Conservation (phyloP, 164 flowering plant species). For the Annona squamosa region DNA sequence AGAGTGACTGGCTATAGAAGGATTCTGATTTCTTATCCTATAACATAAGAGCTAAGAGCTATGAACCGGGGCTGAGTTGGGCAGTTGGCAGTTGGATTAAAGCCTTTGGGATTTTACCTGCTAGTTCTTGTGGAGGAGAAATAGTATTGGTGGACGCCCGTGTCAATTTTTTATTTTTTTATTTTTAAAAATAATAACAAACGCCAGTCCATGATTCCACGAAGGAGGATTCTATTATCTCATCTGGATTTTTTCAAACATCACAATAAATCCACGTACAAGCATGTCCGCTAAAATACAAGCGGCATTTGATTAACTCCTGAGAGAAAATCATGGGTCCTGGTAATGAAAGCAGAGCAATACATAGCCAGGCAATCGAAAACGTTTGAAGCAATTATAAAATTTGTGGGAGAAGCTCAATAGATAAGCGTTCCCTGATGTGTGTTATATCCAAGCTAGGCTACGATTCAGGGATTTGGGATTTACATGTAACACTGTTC, state of each 20-base stretch:
- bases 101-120: no score
- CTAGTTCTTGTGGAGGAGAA: no score
- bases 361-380: neutral
- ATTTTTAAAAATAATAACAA: no score
- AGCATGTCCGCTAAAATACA: neutral
- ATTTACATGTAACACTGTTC: neutral
- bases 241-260: neutral
- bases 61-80: no score
- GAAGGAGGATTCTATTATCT: neutral
- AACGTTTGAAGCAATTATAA: neutral
- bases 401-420: constrained; percentile 1
- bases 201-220: no score
- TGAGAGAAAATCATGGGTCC: neutral
- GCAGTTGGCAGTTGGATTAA: no score
- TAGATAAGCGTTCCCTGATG: neutral
- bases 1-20: no score
- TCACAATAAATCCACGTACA: neutral
- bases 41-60: no score
- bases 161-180: no score
- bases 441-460: neutral
- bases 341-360: neutral
- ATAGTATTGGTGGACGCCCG: no score
- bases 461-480: neutral
- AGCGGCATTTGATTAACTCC: neutral
- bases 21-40: no score